Evolutionary conservation across 1,284 basidiomycete genomes (phyloP), one percentile per base, ranked within the genome.

Genomic region (Pseudomicrostroma phylloplanum): DNA sequence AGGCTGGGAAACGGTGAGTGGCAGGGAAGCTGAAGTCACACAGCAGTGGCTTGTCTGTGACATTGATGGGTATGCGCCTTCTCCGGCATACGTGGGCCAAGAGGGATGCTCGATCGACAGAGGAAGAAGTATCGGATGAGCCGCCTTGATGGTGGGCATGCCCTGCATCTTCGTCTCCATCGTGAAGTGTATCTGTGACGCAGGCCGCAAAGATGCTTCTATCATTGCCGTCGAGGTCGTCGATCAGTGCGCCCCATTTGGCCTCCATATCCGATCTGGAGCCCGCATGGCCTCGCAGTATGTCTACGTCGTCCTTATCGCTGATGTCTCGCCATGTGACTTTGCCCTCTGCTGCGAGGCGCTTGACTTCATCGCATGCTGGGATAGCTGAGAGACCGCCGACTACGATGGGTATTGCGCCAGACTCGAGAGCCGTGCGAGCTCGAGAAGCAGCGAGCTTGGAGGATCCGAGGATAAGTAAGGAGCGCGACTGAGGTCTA

Each of bases 21-120:
- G 92, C 86, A 0, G 90, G 86, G 81, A 96, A 93, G 0, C 89
- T 87, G 77, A 91, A 96, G 75, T 96, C 91, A 79, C 91, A 96
- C 23, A 94, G 83, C 9, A 85, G 82, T 0, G 91, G 90, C 72
- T 88, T 86, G 80, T 97, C 94, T 7, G 91, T 87, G 39, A 90
- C 86, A 72, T 94, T 97, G 69, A 93, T 83, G 1, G 87, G 89
- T 55, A 96, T 87, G 48, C 86, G 84, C 2, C 71, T 63, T 49
- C 48, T 53, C 9, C 70, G 57, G 56, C 76, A 78, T 1, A 76
- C 65, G 1, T 43, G 49, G n/a, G 61, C 48, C 19, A 79, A 63
- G 46, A 76, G 55, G 17, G 65, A 55, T 25, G 73, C 72, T 30
- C 70, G 59, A 2, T 57, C 60, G 11, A 66, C 64, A 9, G 64